Conservation (phyloP, 2,329 filamentous ascomycete genomes). For the Aspergillus alliaceus region DNA sequence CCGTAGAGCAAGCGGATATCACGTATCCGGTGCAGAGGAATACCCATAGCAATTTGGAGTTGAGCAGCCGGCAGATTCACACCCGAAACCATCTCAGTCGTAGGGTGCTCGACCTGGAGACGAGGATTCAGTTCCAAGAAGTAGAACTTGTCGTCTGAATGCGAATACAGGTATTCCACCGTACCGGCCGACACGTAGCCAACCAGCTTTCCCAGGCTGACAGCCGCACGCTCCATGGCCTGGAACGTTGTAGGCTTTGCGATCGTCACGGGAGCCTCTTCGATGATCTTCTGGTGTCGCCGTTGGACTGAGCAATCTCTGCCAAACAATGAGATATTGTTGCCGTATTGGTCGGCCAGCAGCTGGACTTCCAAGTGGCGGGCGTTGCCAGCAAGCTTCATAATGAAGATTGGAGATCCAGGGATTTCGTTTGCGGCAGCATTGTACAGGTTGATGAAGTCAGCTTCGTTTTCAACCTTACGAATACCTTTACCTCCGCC, state of each 20-base stretch:
- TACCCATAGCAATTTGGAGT: slow-evolving; percentile 98
- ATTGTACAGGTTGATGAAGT: slow-evolving; percentile 86
- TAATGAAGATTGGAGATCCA: slow-evolving; percentile 98
- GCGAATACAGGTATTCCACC: slow-evolving; percentile 98
- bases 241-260: slow-evolving; percentile 87
- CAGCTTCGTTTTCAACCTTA: slow-evolving; percentile 82
- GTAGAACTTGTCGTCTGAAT: slow-evolving; percentile 98
- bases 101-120: slow-evolving; percentile 99
- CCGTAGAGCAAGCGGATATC: slow-evolving; percentile 97
- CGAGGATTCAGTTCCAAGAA: slow-evolving; percentile 98
- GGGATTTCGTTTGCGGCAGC: slow-evolving; percentile 96
- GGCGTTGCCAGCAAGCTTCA: slow-evolving; percentile 97
- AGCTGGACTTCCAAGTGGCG: slow-evolving; percentile 97
- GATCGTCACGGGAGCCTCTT: slow-evolving; percentile 96
- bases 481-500: slow-evolving; percentile 99
- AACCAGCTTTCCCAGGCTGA: slow-evolving; percentile 88
- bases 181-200: slow-evolving; percentile 98
- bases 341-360: slow-evolving; percentile 97
- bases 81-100: slow-evolving; percentile 98
- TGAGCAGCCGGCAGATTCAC: slow-evolving; percentile 96
- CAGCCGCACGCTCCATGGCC: slow-evolving; percentile 94
- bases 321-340: slow-evolving; percentile 98
- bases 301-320: slow-evolving; percentile 98
- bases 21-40: slow-evolving; percentile 89
- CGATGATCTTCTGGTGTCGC: slow-evolving; percentile 99